These are phyloP conservation scores for Lentinula guzmanii DNA, from an alignment of 768 basidiomycete genomes.

Conservation along the genomic window DNA sequence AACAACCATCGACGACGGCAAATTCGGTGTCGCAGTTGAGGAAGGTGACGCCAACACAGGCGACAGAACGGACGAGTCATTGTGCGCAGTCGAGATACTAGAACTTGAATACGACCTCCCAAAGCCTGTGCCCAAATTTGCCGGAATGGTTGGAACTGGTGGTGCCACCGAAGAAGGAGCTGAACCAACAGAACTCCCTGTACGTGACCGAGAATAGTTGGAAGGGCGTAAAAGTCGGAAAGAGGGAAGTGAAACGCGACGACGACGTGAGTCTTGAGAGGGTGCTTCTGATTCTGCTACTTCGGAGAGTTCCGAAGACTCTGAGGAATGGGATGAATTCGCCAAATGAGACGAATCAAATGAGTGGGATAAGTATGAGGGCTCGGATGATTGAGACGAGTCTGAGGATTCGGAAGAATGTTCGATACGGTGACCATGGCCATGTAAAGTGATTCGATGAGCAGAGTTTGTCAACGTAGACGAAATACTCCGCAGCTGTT, in stretches of 20 bases:
- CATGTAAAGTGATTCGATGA: neutral
- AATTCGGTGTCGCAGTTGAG: neutral
- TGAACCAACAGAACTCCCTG: neutral
- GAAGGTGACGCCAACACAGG: neutral
- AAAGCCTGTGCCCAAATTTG: neutral
- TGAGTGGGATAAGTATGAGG: neutral
- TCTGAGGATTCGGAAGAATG: neutral
- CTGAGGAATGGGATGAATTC: neutral
- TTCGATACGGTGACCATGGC: neutral
- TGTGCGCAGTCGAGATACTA: neutral
- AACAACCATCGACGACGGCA: neutral
- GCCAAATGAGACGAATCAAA: neutral
- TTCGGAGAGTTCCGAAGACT: neutral
- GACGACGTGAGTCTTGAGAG: neutral
- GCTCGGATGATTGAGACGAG: neutral
- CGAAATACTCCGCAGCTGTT: neutral
- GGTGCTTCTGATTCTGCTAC: neutral
- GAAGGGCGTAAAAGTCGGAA: neutral
- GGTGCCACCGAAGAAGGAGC: neutral
- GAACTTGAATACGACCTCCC: neutral
- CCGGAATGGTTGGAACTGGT: neutral
- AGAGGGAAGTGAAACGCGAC: neutral
- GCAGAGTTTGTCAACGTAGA: neutral
- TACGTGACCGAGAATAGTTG: neutral
- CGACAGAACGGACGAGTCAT: neutral